Conservation (phyloP, 1,284 basidiomycete genomes). For the Heterobasidion annosum region DNA sequence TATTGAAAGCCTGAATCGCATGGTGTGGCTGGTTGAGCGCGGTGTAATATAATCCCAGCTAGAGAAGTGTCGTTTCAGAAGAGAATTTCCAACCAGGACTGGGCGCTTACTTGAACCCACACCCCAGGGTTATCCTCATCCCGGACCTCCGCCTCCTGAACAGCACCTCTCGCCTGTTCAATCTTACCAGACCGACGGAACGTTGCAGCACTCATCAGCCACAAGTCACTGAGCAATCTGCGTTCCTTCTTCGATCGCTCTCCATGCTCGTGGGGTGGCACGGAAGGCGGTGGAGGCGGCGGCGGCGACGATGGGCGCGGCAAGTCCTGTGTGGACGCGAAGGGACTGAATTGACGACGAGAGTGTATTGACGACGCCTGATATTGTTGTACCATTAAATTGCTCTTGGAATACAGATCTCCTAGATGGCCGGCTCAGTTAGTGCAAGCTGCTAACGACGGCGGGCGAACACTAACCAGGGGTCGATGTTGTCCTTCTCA, state of each 20-base stretch:
- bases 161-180: conserved; percentile 83
- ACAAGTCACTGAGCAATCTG: conserved; percentile 76
- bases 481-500: conserved; percentile 53
- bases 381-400: conserved; percentile 44
- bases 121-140: conserved; percentile 84
- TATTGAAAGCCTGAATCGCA: conserved; percentile 72
- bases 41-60: conserved; percentile 75
- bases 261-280: conserved; percentile 28
- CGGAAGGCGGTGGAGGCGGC: conserved; percentile 28
- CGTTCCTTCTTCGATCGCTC: conserved; percentile 45
- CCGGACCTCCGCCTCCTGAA: conserved; percentile 90
- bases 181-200: conserved; percentile 86
- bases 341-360: conserved; percentile 45
- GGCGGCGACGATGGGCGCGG: conserved; percentile 21
- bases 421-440: neutral
- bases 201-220: conserved; percentile 91
- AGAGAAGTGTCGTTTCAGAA: neutral
- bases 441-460: neutral
- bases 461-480: conserved; percentile 38
- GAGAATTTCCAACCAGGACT: neutral
- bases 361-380: conserved; percentile 87
- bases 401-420: neutral
- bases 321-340: conserved; percentile 22
- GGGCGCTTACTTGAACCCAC: conserved; percentile 75
- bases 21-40: conserved; percentile 47